Evolutionary conservation across 169 alveolate species (phyloP), one percentile per base, ranked within the genome.

Genomic region (Plasmodium fragile): DNA sequence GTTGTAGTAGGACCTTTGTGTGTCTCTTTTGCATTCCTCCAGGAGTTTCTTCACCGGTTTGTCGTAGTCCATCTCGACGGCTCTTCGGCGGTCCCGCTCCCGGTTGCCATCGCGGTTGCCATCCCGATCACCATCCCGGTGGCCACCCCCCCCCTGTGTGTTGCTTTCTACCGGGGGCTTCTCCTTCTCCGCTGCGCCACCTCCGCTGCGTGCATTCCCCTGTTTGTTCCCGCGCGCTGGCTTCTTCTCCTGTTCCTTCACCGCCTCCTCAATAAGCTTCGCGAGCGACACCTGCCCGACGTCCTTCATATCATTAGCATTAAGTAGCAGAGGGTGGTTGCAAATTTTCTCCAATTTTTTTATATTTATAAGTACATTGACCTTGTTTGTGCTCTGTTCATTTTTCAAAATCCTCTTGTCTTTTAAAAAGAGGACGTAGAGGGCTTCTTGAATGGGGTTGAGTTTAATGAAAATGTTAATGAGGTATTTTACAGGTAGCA

Each of bases 401-500:
- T 69, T 30, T 25, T 94, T 77, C 34, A 89, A 32, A 7, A 93
- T 39, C 6, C 22, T 75, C 28, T 87, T 80, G 36, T 92, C 90
- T 59, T 93, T 80, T 39, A 96, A 91, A 77, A 97, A 97, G 65
- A 93, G 93, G 22, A 90, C 96, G 80, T 97, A 97, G 34, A 97
- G 70, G 36, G 94, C 95, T 77, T 95, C 94, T 80, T 97, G 99
- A 34, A 93, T 94, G 3, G 98, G 98, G 70, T 98, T 96, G 65
- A 97, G 93, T 69, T 96, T 97, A 94, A 98, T 96, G 89, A 97
- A 97, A 18, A 97, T 96, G 71, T 97, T 97, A 96, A 98, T 84
- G 1, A 97, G 96, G 43, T 97, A 93, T 82, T 98, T 98, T 28
- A 98, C 98, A 0, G 99, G 99, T 39, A 98, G 77, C 16, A 98